A percentile compares a stretch with the other conserved stretches of the same genome.
Conservation (phyloP, 371 early-diverging fungal genomes). For the Amoeboaphelidium protococcarum region DNA sequence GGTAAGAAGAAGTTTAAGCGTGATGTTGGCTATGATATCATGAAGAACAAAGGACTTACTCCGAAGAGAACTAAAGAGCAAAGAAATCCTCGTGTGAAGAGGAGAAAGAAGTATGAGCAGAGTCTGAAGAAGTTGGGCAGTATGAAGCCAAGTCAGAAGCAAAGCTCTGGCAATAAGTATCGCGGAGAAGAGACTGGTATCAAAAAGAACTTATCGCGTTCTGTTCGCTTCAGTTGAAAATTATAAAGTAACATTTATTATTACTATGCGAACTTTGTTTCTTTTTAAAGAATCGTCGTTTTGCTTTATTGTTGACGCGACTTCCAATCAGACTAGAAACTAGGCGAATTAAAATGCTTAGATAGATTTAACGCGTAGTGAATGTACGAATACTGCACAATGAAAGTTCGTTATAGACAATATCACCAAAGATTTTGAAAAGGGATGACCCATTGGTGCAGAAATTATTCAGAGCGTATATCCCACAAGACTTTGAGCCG, state of each 20-base stretch:
- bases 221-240: constrained; percentile 18
- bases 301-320: too few species aligned
- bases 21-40: constrained; percentile 51
- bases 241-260: too few species aligned
- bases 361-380: too few species aligned
- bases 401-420: too few species aligned
- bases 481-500: background rate
- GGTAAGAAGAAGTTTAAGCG: constrained; percentile 30
- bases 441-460: background rate
- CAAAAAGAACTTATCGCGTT: constrained; percentile 50
- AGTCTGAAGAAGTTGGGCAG: constrained; percentile 67
- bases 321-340: too few species aligned
- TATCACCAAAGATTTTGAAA: background rate
- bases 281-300: too few species aligned
- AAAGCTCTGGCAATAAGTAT: too few species aligned
- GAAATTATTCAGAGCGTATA: background rate
- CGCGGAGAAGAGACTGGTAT: constrained; percentile 83
- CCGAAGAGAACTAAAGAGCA: constrained; percentile 75
- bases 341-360: too few species aligned
- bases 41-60: constrained; percentile 84
- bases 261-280: too few species aligned
- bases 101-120: constrained; percentile 55
- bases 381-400: too few species aligned
- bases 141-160: too few species aligned
- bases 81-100: constrained; percentile 85